Evolutionary conservation across 345 rosid genomes (phyloP), one percentile per base, ranked within the genome.

Genomic region (Eucalyptus melliodora): DNA sequence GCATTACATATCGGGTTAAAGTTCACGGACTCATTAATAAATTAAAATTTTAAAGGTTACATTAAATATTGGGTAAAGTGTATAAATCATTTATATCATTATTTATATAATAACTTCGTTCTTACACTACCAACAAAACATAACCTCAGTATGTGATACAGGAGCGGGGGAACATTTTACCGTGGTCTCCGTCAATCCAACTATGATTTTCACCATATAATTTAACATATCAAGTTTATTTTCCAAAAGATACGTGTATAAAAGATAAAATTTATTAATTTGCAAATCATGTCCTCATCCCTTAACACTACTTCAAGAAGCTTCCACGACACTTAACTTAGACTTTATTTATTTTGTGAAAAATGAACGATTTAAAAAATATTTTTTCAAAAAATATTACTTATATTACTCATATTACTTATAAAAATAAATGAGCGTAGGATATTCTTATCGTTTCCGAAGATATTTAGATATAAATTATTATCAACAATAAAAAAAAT

Each of bases 371-470:
- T 24, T 56, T 24, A 56, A 56, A 56, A 56, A 56, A 9, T 47
- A 47, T 11, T 56, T 24, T 23, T 56, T 56, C 1, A 23, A 9
- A 23, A 56, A 8, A 2, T 9, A 56, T 9, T 56, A 24, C 1
- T 24, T 56, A 4, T 24, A 56, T 9, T 56, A 24, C 1, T 24
- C 24, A 4, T 24, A 56, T 24, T 56, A 0, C 62, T 24, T 56
- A 56, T 56, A 56, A 9, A 56, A 9, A 56, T 5, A 56, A 56
- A 56, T 23, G 0, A 56, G 9, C 1, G 0, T 9, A 23, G 11
- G 9, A 23, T 21, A 56, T 23, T 23, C 0, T 56, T 0, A 56
- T 56, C 0, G 0, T 56, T 56, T 56, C 0, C 0, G 0, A 9
- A 21, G 12, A 56, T 56, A 56, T 56, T 56, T 56, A 56, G 0